These are phyloP conservation scores for Pythium phragmitis DNA, from an alignment of 352 stramenopile genomes.

Conservation along the genomic window DNA sequence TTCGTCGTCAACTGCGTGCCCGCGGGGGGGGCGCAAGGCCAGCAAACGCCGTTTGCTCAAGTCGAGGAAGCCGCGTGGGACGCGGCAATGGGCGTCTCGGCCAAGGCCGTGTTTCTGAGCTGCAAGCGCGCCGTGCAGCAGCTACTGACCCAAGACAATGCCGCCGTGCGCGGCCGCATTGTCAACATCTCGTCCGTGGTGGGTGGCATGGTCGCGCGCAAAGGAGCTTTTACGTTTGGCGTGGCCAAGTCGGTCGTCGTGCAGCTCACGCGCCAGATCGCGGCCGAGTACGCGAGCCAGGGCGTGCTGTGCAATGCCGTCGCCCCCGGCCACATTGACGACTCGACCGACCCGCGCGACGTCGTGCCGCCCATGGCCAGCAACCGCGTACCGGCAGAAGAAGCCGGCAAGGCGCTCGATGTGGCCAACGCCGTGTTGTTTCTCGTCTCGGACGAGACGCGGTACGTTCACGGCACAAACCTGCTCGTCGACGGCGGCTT, in stretches of 20 bases:
- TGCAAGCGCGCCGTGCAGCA: constrained; percentile 67
- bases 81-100: constrained; percentile 55
- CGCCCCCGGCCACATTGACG: constrained; percentile 57
- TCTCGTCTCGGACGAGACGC: constrained; percentile 58
- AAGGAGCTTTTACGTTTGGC: constrained; percentile 62
- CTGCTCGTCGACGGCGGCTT: constrained; percentile 59
- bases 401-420: constrained; percentile 55
- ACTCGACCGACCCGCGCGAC: constrained; percentile 58
- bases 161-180: constrained; percentile 52
- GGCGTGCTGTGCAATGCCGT: constrained; percentile 66
- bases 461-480: constrained; percentile 64
- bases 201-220: constrained; percentile 51
- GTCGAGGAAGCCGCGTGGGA: constrained; percentile 50
- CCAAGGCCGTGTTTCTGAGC: constrained; percentile 65
- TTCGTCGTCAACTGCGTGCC: constrained; percentile 76
- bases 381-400: constrained; percentile 57
- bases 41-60: constrained; percentile 40
- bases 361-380: constrained; percentile 43
- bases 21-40: constrained; percentile 30
- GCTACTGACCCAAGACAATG: constrained; percentile 61
- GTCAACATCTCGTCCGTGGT: constrained; percentile 66
- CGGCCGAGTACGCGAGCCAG: constrained; percentile 54
- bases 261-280: constrained; percentile 67
- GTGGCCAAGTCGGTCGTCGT: constrained; percentile 62
- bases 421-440: constrained; percentile 73